phyloP scores from a whole-genome alignment of 805 yeast species.

The Hanseniaspora pseudoguilliermondii region DNA sequence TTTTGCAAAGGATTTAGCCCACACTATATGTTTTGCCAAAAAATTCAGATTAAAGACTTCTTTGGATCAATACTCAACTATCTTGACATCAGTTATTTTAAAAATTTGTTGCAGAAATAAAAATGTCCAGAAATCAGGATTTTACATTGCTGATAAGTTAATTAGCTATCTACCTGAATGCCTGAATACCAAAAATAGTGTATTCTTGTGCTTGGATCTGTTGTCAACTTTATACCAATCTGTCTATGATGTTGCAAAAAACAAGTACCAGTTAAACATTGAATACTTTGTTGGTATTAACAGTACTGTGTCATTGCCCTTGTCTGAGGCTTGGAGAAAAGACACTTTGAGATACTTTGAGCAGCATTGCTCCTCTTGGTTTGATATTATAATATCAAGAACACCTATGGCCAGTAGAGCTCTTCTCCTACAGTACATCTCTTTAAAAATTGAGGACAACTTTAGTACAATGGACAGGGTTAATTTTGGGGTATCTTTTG shows the following conservation, averaged over 20 bases:
- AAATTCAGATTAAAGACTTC: background rate
- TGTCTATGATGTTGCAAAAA: conserved; percentile 68
- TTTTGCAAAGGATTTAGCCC: conserved; percentile 47
- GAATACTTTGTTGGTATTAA: conserved; percentile 37
- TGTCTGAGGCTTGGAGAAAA: conserved; percentile 75
- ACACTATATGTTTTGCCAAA: conserved; percentile 21
- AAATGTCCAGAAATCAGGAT: conserved; percentile 11
- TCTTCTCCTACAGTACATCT: conserved; percentile 63
- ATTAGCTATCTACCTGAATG: conserved; percentile 8
- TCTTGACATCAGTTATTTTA: conserved; percentile 31
- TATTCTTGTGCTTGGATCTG: conserved; percentile 65
- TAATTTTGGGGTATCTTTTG: conserved; percentile 78
- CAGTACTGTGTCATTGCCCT: conserved; percentile 28
- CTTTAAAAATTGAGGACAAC: conserved; percentile 19
- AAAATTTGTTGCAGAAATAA: conserved; percentile 20
- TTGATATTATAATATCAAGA: conserved; percentile 40
- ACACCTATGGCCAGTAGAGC: conserved; percentile 67
- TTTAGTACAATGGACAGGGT: conserved; percentile 31
- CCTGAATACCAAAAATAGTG: background rate
- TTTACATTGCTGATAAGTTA: conserved; percentile 28
- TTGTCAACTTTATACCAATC: conserved; percentile 66
- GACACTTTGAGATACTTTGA: conserved; percentile 50
- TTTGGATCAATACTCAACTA: background rate
- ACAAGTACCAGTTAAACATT: conserved; percentile 75
- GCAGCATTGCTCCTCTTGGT: conserved; percentile 55